Percentiles rank a stretch among this genome's conserved stretches.
Evolutionary conservation across 75 land plant species (phyloP).

Genomic region (Larix kaempferi): DNA sequence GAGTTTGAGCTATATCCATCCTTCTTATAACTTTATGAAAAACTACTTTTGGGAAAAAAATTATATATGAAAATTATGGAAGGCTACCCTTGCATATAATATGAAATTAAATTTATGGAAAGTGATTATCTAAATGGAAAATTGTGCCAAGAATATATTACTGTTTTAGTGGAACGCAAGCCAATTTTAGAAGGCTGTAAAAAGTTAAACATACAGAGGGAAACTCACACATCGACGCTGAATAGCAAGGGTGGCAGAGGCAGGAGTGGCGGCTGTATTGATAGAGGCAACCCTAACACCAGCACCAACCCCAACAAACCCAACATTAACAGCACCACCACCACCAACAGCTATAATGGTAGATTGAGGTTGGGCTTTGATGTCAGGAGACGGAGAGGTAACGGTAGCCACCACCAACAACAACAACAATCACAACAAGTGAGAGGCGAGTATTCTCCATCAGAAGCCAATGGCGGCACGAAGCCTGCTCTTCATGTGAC

Average conservation of each 20-base stretch:
- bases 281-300: neutral
- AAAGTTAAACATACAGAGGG: no score
- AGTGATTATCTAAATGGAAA: no score
- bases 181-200: no score
- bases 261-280: neutral
- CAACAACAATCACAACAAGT: neutral
- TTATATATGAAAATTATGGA: no score
- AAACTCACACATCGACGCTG: neutral
- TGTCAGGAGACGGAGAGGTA: neutral
- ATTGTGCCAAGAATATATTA: no score
- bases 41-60: no score
- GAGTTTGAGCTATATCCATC: no score
- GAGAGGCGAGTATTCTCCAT: neutral
- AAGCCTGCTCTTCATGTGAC: neutral
- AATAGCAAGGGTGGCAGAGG: constrained; percentile 7
- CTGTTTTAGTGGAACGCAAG: no score
- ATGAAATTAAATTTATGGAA: no score
- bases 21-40: no score
- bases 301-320: neutral
- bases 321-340: neutral
- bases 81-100: no score
- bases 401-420: neutral
- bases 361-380: neutral
- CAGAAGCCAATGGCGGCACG: neutral
- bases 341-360: neutral